Base-by-base conservation (phyloP, 371 early-diverging fungal genomes). In the Globomyces sp. region DNA sequence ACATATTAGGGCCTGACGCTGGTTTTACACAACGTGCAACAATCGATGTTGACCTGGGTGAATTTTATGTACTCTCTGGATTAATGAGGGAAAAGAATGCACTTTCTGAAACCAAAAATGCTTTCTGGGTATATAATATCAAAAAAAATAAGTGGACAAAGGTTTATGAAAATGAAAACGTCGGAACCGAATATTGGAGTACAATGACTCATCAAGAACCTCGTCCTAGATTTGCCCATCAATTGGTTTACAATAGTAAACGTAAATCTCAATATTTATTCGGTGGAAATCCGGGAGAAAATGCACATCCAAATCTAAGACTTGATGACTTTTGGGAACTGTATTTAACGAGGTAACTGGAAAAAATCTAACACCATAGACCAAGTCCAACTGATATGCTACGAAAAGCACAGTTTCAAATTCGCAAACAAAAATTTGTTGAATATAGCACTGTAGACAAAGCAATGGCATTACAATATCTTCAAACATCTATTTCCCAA, bases 291-390 rank as follows among this genome's bases (percentile, higher is more conserved):
- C 92, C 93, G 6, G 91, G 92, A 0, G 89, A 85, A 42, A 59
- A 66, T 2, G 71, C 67, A 8, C 76, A 85, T 46, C 67, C 76
- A 11, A 80, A 74, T 63, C 70, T 80, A 66, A 80, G 95, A 10
- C 71, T 94, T 37, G 86, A 91, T 65, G 95, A 94, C 71, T 89
- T 94, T 68, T 94, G 95, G 95, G 85, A 87, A 63, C 77, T 94
- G 24, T 74, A 73, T 9, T 74, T 94, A 34, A 71, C 75, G 44
- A 80, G 89, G 90, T 89, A 80, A 69, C 67, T 53, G 10, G 11
- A 40, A 39, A 47, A 52, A 42, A 24, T 24, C 24, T 24, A 24
- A 24, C 24, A 24, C 69, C 39, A 34, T 41, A 90, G 92, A 69
- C 90, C 90, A 0, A 74, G 70, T 42, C 66, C 88, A 0, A 74